phyloP scores from a whole-genome alignment of 495 filamentous ascomycete species.

The Pyrenopolyporus hunteri region DNA sequence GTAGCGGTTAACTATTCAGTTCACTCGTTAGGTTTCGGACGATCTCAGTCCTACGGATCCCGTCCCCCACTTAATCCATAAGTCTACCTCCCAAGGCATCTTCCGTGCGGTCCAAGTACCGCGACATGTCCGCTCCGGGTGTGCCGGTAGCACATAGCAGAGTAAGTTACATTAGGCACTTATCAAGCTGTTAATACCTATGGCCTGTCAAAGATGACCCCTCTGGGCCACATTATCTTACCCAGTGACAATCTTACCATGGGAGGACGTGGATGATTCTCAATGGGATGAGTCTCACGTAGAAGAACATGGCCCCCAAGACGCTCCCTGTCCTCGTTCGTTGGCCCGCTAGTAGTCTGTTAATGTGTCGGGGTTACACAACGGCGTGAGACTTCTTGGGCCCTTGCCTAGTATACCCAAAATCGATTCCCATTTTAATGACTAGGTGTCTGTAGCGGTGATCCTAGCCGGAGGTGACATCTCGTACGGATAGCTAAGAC shows the following conservation, averaged over 20 bases:
- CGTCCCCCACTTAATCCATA: slow-evolving; percentile 9
- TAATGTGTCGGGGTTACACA: too few relatives aligned
- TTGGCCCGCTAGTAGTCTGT: too few relatives aligned
- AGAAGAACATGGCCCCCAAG: too few relatives aligned
- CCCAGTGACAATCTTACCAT: too few relatives aligned
- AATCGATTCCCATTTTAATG: too few relatives aligned
- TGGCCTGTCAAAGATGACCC: not conserved
- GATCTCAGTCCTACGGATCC: slow-evolving; percentile 20
- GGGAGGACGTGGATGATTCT: not conserved
- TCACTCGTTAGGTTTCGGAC: slow-evolving; percentile 6
- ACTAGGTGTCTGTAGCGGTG: too few relatives aligned
- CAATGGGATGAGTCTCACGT: not conserved
- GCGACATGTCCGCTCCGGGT: slow-evolving; percentile 7
- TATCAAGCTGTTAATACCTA: too few relatives aligned
- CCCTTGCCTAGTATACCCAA: too few relatives aligned
- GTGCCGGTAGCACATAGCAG: not conserved
- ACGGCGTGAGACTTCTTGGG: too few relatives aligned
- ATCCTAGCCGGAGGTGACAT: too few relatives aligned
- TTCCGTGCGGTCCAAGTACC: slow-evolving; percentile 12
- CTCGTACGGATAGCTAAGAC: too few relatives aligned
- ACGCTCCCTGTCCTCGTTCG: too few relatives aligned
- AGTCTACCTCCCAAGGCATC: slow-evolving; percentile 14
- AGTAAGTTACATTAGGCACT: not conserved
- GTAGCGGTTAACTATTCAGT: slow-evolving; percentile 9
- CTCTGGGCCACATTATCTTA: not conserved